phyloP scores from a whole-genome alignment of 441 rosid species.

The Aleurites moluccanus region DNA sequence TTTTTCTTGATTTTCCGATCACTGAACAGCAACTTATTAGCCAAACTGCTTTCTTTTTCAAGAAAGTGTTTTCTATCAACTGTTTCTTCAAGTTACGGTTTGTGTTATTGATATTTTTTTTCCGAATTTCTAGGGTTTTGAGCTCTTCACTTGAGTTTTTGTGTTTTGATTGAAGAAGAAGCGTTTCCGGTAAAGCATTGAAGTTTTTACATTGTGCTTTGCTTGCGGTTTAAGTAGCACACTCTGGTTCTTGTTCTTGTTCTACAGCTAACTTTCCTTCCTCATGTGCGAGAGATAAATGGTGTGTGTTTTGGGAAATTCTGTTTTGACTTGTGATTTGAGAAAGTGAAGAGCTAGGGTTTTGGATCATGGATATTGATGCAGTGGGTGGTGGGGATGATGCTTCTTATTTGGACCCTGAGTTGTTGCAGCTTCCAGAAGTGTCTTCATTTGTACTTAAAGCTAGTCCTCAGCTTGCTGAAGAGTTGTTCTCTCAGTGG shows the following conservation, averaged over 20 bases:
- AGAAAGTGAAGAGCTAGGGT: conserved; percentile 22
- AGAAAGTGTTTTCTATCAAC: not conserved
- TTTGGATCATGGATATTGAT: conserved; percentile 46
- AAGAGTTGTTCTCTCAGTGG: conserved; percentile 75
- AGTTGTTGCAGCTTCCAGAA: conserved; percentile 70
- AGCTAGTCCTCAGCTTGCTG: conserved; percentile 50
- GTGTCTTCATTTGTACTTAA: conserved; percentile 59
- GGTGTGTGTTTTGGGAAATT: not conserved
- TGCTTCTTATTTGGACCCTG: conserved; percentile 55
- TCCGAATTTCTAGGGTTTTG: conserved; percentile 8
- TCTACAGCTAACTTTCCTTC: not conserved
- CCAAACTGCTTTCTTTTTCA: not conserved
- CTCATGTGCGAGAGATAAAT: not conserved
- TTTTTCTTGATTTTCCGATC: not conserved
- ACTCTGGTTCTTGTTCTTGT: not conserved
- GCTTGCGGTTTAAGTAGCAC: not conserved
- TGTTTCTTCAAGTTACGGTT: not conserved
- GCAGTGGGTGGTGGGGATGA: conserved; percentile 26
- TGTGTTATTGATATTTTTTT: not conserved
- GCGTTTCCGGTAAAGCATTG: not conserved
- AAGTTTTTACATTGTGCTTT: not conserved
- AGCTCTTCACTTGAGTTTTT: not conserved
- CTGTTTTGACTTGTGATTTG: not conserved
- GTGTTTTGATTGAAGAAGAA: not conserved
- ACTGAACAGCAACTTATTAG: not conserved